A percentile compares a stretch with the other conserved stretches of the same genome.
These are phyloP conservation scores for Coniferiporia weirii DNA, from an alignment of 1,284 basidiomycete genomes.

Conservation along the genomic window DNA sequence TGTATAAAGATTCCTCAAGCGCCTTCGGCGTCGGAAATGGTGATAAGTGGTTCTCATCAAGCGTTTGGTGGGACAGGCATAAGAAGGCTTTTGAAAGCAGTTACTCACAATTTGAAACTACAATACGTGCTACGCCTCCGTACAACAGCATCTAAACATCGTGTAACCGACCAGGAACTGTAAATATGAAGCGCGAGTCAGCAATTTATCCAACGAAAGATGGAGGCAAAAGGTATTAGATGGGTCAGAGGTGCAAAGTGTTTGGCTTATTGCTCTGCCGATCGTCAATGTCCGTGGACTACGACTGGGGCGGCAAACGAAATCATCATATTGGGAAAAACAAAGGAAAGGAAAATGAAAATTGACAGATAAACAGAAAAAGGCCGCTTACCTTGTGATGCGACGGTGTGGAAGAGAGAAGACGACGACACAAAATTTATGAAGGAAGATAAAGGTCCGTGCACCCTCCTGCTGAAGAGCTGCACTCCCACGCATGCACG, in stretches of 20 bases:
- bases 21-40: constrained; percentile 18
- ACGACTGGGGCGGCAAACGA: constrained; percentile 18
- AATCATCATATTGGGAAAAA: constrained; percentile 16
- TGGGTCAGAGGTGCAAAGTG: constrained; percentile 23
- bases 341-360: too few species aligned
- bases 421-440: too few species aligned
- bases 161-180: neutral
- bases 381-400: too few species aligned
- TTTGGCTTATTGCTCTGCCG: constrained; percentile 23
- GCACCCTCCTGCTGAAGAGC: too few species aligned
- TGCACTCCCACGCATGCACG: too few species aligned
- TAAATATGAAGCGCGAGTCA: neutral
- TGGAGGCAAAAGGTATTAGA: neutral
- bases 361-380: too few species aligned
- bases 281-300: constrained; percentile 21
- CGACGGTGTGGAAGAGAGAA: too few species aligned
- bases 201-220: neutral
- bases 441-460: too few species aligned
- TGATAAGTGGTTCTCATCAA: constrained; percentile 21
- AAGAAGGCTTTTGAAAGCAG: neutral
- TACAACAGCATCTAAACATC: neutral
- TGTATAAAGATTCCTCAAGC: constrained; percentile 16
- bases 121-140: neutral
- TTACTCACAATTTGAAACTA: neutral
- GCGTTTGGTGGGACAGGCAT: neutral